Percentiles rank a stretch among this genome's conserved stretches.
These are phyloP conservation scores for Hippophae rhamnoides DNA, from an alignment of 306 rosid species.

Conservation along the genomic window DNA sequence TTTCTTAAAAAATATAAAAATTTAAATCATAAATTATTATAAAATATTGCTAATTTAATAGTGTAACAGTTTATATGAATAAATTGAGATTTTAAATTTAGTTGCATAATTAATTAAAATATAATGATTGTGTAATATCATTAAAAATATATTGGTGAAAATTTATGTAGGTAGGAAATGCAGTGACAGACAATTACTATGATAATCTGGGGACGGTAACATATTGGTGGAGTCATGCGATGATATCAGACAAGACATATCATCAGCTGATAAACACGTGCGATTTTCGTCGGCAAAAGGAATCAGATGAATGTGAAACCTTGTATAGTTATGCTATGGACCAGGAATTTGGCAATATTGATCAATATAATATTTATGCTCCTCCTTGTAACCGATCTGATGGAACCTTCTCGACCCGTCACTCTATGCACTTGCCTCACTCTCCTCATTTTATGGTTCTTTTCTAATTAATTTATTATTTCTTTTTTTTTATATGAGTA, in stretches of 20 bases:
- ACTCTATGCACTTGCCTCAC: constrained; percentile 64
- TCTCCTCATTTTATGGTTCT: constrained; percentile 42
- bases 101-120: too few species aligned
- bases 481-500: too few species aligned
- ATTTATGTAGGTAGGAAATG: constrained; percentile 74
- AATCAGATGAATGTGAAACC: constrained; percentile 73
- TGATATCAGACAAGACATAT: constrained; percentile 91
- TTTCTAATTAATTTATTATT: background rate
- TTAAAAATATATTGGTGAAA: background rate
- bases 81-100: too few species aligned
- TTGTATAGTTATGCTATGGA: constrained; percentile 87
- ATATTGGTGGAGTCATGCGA: constrained; percentile 99
- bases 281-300: constrained; percentile 68
- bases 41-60: too few species aligned
- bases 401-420: constrained; percentile 43
- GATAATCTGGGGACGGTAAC: constrained; percentile 90
- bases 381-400: constrained; percentile 85
- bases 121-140: too few species aligned
- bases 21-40: too few species aligned
- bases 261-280: constrained; percentile 63
- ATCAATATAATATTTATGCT: constrained; percentile 91
- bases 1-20: too few species aligned
- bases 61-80: too few species aligned
- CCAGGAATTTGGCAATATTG: constrained; percentile 85
- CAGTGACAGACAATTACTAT: constrained; percentile 87